Percentiles rank a stretch among this genome's conserved stretches.
Evolutionary conservation across 179 eudicot species (phyloP).

Genomic region (Pouteria campechiana): DNA sequence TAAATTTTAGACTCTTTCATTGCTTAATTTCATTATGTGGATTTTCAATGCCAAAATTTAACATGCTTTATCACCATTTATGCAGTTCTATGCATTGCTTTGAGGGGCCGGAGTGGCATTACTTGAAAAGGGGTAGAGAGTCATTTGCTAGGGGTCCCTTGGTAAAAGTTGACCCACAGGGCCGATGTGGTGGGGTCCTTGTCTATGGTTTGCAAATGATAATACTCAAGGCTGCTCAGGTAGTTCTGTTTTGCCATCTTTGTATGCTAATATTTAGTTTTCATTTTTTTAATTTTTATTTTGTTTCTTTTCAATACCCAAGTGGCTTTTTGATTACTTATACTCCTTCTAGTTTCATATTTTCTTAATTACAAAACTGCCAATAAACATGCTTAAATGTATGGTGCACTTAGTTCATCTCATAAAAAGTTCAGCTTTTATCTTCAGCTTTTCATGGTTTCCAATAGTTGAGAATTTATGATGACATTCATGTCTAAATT

Average conservation of each 20-base stretch:
- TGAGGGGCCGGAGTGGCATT: constrained; percentile 95
- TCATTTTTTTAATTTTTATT: constrained; percentile 3
- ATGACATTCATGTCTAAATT: too few relatives aligned
- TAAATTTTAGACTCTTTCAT: too few relatives aligned
- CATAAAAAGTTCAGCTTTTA: too few relatives aligned
- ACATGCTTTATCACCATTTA: neutral
- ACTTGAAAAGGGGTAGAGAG: constrained; percentile 87
- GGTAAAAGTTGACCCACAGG: constrained; percentile 94
- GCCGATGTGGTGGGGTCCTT: constrained; percentile 92
- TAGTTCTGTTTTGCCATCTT: constrained; percentile 36
- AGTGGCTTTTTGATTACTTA: constrained; percentile 4
- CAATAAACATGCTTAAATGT: too few relatives aligned
- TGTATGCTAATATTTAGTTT: constrained; percentile 4
- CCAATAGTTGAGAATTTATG: too few relatives aligned
- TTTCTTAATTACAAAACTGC: too few relatives aligned
- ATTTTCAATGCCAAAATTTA: neutral
- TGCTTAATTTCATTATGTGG: too few relatives aligned
- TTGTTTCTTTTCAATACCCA: constrained; percentile 1
- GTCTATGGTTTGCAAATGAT: constrained; percentile 90
- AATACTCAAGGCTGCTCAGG: constrained; percentile 94
- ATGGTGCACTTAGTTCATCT: too few relatives aligned
- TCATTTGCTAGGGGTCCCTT: constrained; percentile 84
- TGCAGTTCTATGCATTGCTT: constrained; percentile 96
- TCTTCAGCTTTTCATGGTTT: too few relatives aligned
- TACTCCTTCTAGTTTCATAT: neutral